Evolutionary conservation across 2,329 filamentous ascomycete species (phyloP).

Genomic region (Pestalotiopsis sp.): DNA sequence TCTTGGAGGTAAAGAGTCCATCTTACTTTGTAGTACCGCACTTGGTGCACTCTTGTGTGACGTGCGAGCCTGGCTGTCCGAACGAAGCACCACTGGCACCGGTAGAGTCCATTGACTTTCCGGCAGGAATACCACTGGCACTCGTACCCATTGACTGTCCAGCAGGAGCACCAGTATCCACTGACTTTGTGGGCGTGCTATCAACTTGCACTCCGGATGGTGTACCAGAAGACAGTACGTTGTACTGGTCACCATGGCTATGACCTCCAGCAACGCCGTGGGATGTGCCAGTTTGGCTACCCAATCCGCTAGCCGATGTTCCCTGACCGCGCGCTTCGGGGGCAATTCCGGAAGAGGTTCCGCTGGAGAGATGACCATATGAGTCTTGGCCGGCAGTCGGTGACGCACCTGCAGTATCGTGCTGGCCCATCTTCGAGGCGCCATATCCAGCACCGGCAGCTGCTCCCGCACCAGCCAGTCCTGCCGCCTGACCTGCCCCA

Average conservation of each 20-base stretch:
- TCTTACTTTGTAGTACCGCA: background rate
- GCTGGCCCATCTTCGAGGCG: background rate
- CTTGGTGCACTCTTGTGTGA: background rate
- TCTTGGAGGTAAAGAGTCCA: background rate
- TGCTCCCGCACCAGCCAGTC: background rate
- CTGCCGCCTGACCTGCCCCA: background rate
- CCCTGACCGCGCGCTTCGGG: background rate
- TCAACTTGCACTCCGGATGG: background rate
- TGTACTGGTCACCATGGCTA: background rate
- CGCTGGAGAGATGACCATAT: background rate
- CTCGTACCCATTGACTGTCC: background rate
- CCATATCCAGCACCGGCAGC: conserved; percentile 4
- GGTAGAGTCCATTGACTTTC: too few species aligned
- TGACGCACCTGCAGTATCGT: background rate
- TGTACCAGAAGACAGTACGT: background rate
- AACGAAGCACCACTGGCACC: too few species aligned
- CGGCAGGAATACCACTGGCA: too few species aligned
- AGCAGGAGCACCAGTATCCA: background rate
- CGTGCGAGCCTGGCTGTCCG: background rate
- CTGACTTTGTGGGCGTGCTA: background rate
- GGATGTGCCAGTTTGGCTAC: background rate
- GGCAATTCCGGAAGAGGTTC: background rate
- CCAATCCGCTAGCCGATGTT: background rate
- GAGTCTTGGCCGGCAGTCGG: background rate
- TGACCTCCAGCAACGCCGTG: background rate